Conservation (phyloP, 169 alveolate genomes). For the Cryptosporidium sp. region DNA sequence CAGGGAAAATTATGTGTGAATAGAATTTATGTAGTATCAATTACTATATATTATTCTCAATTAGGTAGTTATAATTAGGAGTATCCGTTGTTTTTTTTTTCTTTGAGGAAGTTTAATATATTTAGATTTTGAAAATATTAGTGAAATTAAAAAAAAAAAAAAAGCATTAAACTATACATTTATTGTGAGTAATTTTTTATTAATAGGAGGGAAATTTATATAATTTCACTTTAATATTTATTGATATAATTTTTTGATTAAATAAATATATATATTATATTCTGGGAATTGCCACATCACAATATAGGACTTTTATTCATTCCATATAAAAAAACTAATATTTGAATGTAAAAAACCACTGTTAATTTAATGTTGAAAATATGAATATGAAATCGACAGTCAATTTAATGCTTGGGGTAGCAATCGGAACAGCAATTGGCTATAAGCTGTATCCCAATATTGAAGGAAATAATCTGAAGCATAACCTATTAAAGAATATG, state of each 20-base stretch:
- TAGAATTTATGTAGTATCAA: not conserved
- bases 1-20: not conserved
- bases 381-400: slow-evolving; percentile 2
- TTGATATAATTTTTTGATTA: too few species aligned
- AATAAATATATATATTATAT: too few species aligned
- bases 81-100: too few species aligned
- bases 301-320: not conserved
- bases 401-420: slow-evolving; percentile 25
- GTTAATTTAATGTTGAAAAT: not conserved
- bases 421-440: slow-evolving; percentile 40
- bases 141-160: too few species aligned
- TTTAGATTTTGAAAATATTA: too few species aligned
- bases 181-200: too few species aligned
- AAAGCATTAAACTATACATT: too few species aligned
- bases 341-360: not conserved
- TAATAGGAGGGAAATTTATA: too few species aligned
- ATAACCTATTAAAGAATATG: slow-evolving; percentile 25
- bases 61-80: too few species aligned
- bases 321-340: not conserved
- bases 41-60: too few species aligned
- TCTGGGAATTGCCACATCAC: not conserved
- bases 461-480: slow-evolving; percentile 24
- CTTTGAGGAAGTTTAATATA: too few species aligned
- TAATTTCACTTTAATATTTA: not conserved
- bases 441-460: slow-evolving; percentile 31